phyloP scores from a whole-genome alignment of 2,329 filamentous ascomycete genomes.

The Diaporthe citrichinensis region DNA sequence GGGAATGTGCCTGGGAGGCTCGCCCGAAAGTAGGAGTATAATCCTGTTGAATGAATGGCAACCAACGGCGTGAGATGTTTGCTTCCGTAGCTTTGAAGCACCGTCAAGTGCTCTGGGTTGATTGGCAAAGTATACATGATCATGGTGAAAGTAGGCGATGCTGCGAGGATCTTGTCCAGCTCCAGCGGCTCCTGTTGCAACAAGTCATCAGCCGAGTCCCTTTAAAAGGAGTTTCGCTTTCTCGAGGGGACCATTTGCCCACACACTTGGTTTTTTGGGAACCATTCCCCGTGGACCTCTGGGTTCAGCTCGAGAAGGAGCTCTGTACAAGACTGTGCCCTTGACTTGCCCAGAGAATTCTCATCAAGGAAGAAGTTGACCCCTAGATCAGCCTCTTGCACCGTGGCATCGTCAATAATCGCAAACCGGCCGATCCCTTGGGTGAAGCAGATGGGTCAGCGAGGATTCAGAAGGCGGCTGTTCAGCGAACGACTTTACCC shows the following conservation, averaged over 20 bases:
- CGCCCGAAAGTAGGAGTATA: conserved; percentile 91
- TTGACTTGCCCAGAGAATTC: conserved; percentile 79
- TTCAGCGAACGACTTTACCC: conserved; percentile 60
- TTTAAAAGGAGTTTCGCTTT: background rate
- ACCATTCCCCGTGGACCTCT: conserved; percentile 86
- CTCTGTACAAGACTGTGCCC: conserved; percentile 83
- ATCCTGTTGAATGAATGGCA: conserved; percentile 89
- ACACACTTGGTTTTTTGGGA: conserved; percentile 63
- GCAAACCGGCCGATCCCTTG: conserved; percentile 89
- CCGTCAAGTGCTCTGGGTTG: conserved; percentile 56
- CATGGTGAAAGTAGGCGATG: conserved; percentile 62
- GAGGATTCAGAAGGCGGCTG: background rate
- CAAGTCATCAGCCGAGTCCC: conserved; percentile 39
- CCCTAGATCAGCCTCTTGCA: conserved; percentile 87
- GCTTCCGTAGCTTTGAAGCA: conserved; percentile 63
- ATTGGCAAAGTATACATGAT: conserved; percentile 70
- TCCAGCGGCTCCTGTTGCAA: conserved; percentile 37
- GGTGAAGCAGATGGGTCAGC: background rate
- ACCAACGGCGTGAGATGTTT: conserved; percentile 80
- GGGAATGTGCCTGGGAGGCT: conserved; percentile 85
- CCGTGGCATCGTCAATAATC: conserved; percentile 84
- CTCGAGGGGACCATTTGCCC: background rate
- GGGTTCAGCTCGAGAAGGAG: conserved; percentile 91
- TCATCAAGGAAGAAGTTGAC: conserved; percentile 98
- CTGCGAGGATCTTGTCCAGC: conserved; percentile 54